phyloP scores from a whole-genome alignment of 768 basidiomycete genomes.

The Lactifluus hygrophoroides region DNA sequence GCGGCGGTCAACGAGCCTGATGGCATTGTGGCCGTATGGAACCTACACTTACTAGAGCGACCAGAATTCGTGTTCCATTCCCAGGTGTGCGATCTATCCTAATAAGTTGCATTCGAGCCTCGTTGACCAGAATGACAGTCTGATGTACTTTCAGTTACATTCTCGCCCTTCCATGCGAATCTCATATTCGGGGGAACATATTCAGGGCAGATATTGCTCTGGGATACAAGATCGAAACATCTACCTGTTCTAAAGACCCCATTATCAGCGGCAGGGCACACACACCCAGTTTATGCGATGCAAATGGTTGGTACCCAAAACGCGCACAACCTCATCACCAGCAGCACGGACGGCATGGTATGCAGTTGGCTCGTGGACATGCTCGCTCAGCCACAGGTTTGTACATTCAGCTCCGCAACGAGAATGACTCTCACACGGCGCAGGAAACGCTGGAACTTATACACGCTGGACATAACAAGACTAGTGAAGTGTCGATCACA shows the following conservation, averaged over 20 bases:
- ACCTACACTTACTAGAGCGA: constrained; percentile 86
- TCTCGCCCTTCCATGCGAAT: constrained; percentile 97
- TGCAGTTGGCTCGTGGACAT: constrained; percentile 99
- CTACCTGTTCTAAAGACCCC: constrained; percentile 95
- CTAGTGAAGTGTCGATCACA: constrained; percentile 93
- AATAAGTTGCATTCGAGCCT: background rate
- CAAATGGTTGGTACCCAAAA: constrained; percentile 98
- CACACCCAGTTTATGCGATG: constrained; percentile 98
- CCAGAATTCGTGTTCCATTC: constrained; percentile 99
- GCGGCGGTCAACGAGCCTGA: constrained; percentile 92
- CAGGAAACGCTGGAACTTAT: constrained; percentile 91
- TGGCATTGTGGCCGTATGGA: constrained; percentile 97
- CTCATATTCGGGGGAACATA: constrained; percentile 98
- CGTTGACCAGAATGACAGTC: constrained; percentile 40
- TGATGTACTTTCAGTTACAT: constrained; percentile 92
- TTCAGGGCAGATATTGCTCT: constrained; percentile 94
- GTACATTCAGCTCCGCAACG: background rate
- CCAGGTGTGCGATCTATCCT: constrained; percentile 51
- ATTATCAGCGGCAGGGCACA: constrained; percentile 91
- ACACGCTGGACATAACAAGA: constrained; percentile 90
- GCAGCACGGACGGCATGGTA: constrained; percentile 93
- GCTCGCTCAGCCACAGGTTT: constrained; percentile 94
- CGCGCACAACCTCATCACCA: constrained; percentile 94
- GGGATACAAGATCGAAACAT: constrained; percentile 97
- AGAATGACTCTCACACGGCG: background rate